Percentiles rank a stretch among this genome's conserved stretches.
These are phyloP conservation scores for Senna tora DNA, from an alignment of 306 rosid species.

Conservation along the genomic window DNA sequence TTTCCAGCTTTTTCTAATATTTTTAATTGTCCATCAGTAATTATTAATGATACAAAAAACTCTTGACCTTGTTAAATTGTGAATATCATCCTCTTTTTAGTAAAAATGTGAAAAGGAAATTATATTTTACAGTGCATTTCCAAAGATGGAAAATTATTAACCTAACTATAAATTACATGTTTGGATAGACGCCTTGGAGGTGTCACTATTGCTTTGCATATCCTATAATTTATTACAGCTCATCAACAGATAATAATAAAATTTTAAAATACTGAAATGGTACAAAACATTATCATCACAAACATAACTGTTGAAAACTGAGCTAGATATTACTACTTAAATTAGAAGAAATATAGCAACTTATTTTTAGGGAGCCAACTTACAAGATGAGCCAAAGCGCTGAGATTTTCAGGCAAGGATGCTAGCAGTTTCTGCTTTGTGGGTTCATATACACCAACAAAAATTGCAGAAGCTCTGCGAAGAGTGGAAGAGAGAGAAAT, in stretches of 20 bases:
- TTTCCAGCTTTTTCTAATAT: not conserved
- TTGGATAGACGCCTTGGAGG: conserved; percentile 17
- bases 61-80: too few relatives aligned
- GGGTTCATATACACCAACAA: conserved; percentile 85
- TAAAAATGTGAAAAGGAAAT: not conserved
- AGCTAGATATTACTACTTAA: conserved; percentile 1
- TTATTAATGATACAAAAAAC: not conserved
- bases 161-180: not conserved
- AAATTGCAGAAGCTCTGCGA: conserved; percentile 81
- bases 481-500: conserved; percentile 25
- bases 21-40: not conserved
- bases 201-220: conserved; percentile 22
- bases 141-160: not conserved
- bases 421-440: conserved; percentile 64
- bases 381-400: conserved; percentile 80
- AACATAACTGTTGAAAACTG: conserved; percentile 24
- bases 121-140: not conserved
- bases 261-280: not conserved
- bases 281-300: conserved; percentile 1
- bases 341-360: not conserved
- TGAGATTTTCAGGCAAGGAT: conserved; percentile 69
- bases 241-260: not conserved
- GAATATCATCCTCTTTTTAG: not conserved
- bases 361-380: conserved; percentile 35
- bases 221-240: conserved; percentile 30